phyloP scores from a whole-genome alignment of 2,329 filamentous ascomycete genomes.

The Chaetothyriales sp. region DNA sequence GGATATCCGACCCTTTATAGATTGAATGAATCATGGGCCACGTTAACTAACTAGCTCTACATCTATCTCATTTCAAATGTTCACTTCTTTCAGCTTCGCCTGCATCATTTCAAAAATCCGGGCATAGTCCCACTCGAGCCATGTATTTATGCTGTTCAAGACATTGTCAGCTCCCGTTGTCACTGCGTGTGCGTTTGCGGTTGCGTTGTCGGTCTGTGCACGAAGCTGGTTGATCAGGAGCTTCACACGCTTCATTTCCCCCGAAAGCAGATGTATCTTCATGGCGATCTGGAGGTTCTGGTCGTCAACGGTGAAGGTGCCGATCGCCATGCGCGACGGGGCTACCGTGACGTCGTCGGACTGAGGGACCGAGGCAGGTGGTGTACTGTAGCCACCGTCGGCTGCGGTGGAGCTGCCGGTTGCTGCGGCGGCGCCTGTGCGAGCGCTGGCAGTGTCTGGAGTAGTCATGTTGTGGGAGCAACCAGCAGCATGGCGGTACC shows the following conservation, averaged over 20 bases:
- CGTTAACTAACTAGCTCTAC: no score
- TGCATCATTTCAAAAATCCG: slow-evolving; percentile 13
- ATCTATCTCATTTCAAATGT: background rate
- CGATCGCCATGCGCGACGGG: slow-evolving; percentile 13
- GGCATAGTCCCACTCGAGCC: slow-evolving; percentile 15
- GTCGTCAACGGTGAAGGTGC: slow-evolving; percentile 17
- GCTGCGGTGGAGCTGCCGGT: no score
- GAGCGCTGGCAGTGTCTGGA: no score
- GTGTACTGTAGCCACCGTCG: no score
- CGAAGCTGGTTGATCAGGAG: slow-evolving; percentile 16
- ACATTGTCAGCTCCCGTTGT: slow-evolving; percentile 7
- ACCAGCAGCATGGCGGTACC: slow-evolving; percentile 16
- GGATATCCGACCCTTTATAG: no score
- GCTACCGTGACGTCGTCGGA: slow-evolving; percentile 2
- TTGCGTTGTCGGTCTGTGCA: background rate
- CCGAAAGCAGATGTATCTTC: slow-evolving; percentile 15
- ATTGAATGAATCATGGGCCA: no score
- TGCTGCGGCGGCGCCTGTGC: background rate
- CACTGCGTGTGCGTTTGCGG: no score
- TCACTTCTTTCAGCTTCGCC: slow-evolving; percentile 10
- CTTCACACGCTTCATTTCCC: slow-evolving; percentile 14
- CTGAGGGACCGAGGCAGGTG: no score
- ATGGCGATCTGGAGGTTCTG: slow-evolving; percentile 14
- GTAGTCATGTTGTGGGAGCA: slow-evolving; percentile 8
- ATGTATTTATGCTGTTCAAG: slow-evolving; percentile 14